These are phyloP conservation scores for Exophiala sp. DNA, from an alignment of 2,329 filamentous ascomycete species.

Conservation along the genomic window DNA sequence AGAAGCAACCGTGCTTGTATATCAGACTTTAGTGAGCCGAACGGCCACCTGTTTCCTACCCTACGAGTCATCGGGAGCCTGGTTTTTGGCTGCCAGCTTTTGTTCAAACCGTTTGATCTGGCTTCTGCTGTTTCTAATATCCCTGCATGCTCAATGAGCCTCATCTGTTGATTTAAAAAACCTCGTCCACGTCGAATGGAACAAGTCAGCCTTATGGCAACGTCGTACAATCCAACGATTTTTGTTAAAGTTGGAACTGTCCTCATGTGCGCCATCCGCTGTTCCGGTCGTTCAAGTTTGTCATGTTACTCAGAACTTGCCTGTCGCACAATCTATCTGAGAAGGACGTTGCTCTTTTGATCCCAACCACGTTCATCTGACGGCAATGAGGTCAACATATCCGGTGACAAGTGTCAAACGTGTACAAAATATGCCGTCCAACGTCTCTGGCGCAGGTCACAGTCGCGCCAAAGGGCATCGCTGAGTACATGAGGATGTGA, in stretches of 20 bases:
- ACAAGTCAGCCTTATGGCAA: slow-evolving; percentile 8
- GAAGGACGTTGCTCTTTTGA: slow-evolving; percentile 11
- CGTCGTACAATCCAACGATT: slow-evolving; percentile 5
- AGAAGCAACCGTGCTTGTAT: slow-evolving; percentile 31
- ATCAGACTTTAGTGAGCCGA: background rate
- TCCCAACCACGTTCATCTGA: slow-evolving; percentile 13
- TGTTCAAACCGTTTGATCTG: background rate
- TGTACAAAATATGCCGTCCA: background rate
- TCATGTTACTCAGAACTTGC: background rate
- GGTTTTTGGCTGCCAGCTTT: background rate
- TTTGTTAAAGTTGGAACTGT: background rate
- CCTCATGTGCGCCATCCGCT: slow-evolving; percentile 12
- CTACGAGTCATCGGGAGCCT: background rate
- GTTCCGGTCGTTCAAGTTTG: background rate
- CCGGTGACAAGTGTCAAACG: background rate
- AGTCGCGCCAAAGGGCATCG: too few species aligned
- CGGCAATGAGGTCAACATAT: slow-evolving; percentile 4
- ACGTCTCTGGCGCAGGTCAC: too few species aligned
- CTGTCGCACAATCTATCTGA: slow-evolving; percentile 16
- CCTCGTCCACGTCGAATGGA: background rate
- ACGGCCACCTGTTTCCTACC: background rate
- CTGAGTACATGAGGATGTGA: too few species aligned
- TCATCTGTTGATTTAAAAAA: background rate
- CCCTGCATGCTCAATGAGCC: slow-evolving; percentile 2
- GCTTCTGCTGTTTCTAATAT: too few species aligned